A percentile compares a stretch with the other conserved stretches of the same genome.
phyloP scores from a whole-genome alignment of 2,329 filamentous ascomycete genomes.

The Talaromyces sp. region DNA sequence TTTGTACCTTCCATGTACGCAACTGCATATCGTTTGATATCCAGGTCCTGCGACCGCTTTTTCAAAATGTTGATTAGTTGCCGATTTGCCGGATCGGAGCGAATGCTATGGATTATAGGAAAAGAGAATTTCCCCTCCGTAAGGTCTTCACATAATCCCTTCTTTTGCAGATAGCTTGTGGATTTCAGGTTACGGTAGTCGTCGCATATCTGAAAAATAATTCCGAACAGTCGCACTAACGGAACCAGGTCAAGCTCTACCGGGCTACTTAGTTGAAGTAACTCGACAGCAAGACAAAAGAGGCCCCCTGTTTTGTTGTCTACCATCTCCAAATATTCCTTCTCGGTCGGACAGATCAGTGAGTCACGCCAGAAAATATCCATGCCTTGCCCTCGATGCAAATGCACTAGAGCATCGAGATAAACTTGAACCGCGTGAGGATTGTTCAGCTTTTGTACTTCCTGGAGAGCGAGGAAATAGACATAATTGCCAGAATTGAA shows the following conservation, averaged over 20 bases:
- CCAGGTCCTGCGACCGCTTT: constrained; percentile 1
- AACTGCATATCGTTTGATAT: constrained; percentile 2
- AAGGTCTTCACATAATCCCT: constrained; percentile 13
- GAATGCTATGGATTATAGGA: constrained; percentile 9
- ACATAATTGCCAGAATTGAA: constrained; percentile 91
- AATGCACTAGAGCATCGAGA: constrained; percentile 79
- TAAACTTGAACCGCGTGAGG: constrained; percentile 70
- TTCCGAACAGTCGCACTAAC: constrained; percentile 65
- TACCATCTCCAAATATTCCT: constrained; percentile 94
- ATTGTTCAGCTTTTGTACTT: constrained; percentile 72
- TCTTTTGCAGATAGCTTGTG: background rate
- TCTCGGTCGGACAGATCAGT: constrained; percentile 2
- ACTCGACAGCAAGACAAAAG: constrained; percentile 80
- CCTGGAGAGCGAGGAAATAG: constrained; percentile 78
- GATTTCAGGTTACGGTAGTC: constrained; percentile 21
- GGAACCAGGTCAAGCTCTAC: constrained; percentile 37
- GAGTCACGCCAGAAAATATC: constrained; percentile 74
- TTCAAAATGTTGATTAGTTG: constrained; percentile 6
- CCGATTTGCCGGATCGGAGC: background rate
- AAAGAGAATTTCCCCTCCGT: constrained; percentile 15
- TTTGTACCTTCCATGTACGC: constrained; percentile 5
- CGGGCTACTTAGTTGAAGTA: constrained; percentile 74
- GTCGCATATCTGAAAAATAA: constrained; percentile 76
- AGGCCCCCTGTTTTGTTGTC: constrained; percentile 87
- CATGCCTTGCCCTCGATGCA: constrained; percentile 87